Conservation (phyloP, 2,329 filamentous ascomycete species). For the Monosporascus sp. region DNA sequence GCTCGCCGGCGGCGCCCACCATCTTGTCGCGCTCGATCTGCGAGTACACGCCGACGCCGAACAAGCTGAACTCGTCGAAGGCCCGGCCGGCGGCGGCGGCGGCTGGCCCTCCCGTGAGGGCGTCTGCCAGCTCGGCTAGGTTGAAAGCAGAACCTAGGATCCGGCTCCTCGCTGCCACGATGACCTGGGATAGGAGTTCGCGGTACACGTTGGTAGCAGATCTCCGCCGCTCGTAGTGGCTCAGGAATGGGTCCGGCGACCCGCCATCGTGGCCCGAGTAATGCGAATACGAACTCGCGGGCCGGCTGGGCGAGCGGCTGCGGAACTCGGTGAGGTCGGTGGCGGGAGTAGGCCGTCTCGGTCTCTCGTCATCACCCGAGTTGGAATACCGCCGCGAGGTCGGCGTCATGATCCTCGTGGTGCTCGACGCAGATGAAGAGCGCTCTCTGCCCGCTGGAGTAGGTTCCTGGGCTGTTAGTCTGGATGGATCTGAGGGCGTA, state of each 20-base stretch:
- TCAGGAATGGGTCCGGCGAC: not conserved
- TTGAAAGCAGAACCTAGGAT: conserved; percentile 1
- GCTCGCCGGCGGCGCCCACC: conserved; percentile 23
- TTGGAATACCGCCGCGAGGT: not conserved
- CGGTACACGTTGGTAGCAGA: not conserved
- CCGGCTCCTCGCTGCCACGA: conserved; percentile 2
- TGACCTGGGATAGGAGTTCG: conserved; percentile 5
- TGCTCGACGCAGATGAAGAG: not conserved
- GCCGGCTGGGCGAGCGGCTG: not conserved
- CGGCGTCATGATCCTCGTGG: not conserved
- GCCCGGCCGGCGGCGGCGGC: not conserved
- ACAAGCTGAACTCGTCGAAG: not conserved
- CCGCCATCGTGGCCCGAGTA: not conserved
- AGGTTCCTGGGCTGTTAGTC: not conserved
- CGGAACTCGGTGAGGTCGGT: not conserved
- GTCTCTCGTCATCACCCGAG: not conserved
- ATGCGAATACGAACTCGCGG: not conserved
- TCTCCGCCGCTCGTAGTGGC: not conserved
- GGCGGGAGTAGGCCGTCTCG: no score
- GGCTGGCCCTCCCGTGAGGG: not conserved
- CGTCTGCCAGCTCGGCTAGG: not conserved
- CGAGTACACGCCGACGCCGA: not conserved
- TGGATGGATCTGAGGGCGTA: not conserved
- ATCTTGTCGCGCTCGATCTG: conserved; percentile 17
- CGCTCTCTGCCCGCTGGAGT: not conserved